Evolutionary conservation across 805 yeast species (phyloP).

Genomic region (Groenewaldozyma tartarivorans): DNA sequence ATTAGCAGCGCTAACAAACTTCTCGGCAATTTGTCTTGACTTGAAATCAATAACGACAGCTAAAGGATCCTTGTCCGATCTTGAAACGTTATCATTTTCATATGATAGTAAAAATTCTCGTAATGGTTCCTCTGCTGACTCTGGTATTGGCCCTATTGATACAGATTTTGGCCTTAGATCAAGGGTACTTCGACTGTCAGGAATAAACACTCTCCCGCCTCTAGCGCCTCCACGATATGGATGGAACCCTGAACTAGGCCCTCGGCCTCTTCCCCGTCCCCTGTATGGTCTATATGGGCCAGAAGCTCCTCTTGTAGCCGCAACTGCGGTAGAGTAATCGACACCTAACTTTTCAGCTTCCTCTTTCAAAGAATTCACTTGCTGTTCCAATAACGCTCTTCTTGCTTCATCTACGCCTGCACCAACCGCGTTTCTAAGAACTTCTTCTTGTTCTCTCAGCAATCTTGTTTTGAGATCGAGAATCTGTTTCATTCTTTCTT

Average conservation of each 20-base stretch:
- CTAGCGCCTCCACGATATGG: conserved; percentile 17
- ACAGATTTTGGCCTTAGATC: conserved; percentile 32
- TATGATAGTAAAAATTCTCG: conserved; percentile 23
- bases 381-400: conserved; percentile 22
- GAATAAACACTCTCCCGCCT: conserved; percentile 18
- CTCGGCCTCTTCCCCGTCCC: conserved; percentile 18
- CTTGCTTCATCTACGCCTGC: conserved; percentile 16
- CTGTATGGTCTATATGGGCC: conserved; percentile 4
- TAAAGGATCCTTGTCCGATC: conserved; percentile 7
- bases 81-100: conserved; percentile 19
- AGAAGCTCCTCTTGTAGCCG: conserved; percentile 4
- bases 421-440: conserved; percentile 24
- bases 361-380: conserved; percentile 26
- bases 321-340: conserved; percentile 4
- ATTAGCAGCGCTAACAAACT: conserved; percentile 21
- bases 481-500: conserved; percentile 25
- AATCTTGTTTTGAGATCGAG: conserved; percentile 26
- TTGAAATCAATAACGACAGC: conserved; percentile 22
- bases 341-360: conserved; percentile 27
- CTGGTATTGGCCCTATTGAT: conserved; percentile 23
- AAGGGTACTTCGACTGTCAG: conserved; percentile 21
- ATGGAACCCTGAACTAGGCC: conserved; percentile 17
- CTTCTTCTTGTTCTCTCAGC: conserved; percentile 28
- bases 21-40: conserved; percentile 31
- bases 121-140: conserved; percentile 26